phyloP scores from a whole-genome alignment of 2,329 filamentous ascomycete species.

The Sporothrix euskadiensis region DNA sequence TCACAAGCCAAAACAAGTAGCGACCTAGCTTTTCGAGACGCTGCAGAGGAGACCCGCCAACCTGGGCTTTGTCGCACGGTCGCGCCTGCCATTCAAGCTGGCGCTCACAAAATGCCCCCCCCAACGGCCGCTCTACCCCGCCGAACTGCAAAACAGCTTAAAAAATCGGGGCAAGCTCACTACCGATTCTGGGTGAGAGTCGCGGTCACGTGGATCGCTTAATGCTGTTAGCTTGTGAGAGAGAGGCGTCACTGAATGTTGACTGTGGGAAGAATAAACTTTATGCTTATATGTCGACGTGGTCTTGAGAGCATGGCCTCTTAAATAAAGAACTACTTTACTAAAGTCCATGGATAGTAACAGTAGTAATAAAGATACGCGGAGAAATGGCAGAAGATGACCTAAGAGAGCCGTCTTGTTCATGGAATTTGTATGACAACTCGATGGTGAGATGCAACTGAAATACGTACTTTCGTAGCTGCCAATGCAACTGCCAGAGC shows the following conservation, averaged over 20 bases:
- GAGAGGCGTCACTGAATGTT: not conserved
- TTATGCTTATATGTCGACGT: no score
- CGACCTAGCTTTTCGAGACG: slow-evolving; percentile 13
- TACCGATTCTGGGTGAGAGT: not conserved
- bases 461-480: no score
- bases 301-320: no score
- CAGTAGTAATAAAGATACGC: no score
- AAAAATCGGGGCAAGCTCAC: slow-evolving; percentile 14
- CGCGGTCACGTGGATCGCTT: not conserved
- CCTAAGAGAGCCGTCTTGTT: no score
- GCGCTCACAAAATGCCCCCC: not conserved
- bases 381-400: no score
- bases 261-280: not conserved
- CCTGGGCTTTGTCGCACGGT: slow-evolving; percentile 6
- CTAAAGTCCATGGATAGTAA: no score
- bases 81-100: not conserved
- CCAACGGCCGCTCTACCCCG: slow-evolving; percentile 15
- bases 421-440: no score
- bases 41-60: not conserved
- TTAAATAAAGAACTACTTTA: no score
- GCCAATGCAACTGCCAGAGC: not conserved
- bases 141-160: slow-evolving; percentile 17
- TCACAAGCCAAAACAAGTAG: slow-evolving; percentile 16
- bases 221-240: not conserved
- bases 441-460: no score